phyloP scores from a whole-genome alignment of 176 grass and related monocot genomes.

The Cenchrus americanus region DNA sequence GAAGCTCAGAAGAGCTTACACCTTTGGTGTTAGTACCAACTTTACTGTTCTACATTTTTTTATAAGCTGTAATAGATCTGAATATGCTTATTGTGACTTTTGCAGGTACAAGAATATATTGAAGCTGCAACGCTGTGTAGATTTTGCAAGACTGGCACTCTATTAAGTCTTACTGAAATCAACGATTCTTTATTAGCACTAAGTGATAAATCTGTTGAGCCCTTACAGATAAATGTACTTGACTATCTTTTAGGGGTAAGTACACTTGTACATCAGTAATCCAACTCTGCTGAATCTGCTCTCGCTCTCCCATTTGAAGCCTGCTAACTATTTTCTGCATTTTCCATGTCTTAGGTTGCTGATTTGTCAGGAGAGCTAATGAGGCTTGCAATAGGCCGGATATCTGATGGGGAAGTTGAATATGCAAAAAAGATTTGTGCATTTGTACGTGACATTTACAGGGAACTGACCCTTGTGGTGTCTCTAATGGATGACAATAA shows the following conservation, averaged over 20 bases:
- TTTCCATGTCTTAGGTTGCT: conserved; percentile 74
- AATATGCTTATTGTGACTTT: conserved; percentile 31
- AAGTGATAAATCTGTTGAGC: conserved; percentile 73
- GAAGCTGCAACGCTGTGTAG: conserved; percentile 90
- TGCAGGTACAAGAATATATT: conserved; percentile 95
- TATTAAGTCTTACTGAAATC: conserved; percentile 88
- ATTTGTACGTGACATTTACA: conserved; percentile 93
- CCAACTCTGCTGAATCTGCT: neutral
- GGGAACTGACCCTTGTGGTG: conserved; percentile 82
- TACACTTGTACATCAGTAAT: conserved; percentile 24
- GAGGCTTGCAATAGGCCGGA: conserved; percentile 95
- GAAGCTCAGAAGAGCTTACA: conserved; percentile 97
- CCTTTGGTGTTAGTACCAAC: conserved; percentile 71
- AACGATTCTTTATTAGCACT: conserved; percentile 84
- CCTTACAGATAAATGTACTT: conserved; percentile 90
- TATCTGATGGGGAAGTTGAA: conserved; percentile 97
- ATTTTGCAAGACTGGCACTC: conserved; percentile 89
- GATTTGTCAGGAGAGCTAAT: conserved; percentile 98
- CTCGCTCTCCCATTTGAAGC: conserved; percentile 1
- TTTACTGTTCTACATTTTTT: conserved; percentile 33
- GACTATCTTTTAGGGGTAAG: conserved; percentile 95
- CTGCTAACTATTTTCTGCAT: conserved; percentile 32
- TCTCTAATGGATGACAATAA: conserved; percentile 91
- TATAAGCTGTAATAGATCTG: conserved; percentile 12
- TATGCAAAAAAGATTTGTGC: conserved; percentile 89